Evolutionary conservation across 306 rosid genomes (phyloP).

Genomic region (Vigna mungo): DNA sequence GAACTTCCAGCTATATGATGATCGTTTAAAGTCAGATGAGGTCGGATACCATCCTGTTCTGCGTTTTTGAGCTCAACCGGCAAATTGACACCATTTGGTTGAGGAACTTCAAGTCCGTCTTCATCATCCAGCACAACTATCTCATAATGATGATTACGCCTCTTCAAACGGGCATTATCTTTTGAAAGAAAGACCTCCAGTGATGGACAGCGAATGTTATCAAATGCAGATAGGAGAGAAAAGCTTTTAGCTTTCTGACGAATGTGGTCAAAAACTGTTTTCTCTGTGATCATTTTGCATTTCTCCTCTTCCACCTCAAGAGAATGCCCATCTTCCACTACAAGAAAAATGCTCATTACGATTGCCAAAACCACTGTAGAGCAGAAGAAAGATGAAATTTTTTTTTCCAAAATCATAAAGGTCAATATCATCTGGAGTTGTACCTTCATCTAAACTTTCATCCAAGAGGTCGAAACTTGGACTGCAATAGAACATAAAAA

Average conservation of each 20-base stretch:
- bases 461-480: slow-evolving; percentile 85
- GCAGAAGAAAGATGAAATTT: slow-evolving; percentile 25
- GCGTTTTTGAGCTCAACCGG: slow-evolving; percentile 49
- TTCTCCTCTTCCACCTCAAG: slow-evolving; percentile 59
- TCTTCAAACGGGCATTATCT: slow-evolving; percentile 61
- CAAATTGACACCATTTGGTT: slow-evolving; percentile 45
- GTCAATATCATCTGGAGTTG: slow-evolving; percentile 21
- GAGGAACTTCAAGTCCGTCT: slow-evolving; percentile 45
- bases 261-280: slow-evolving; percentile 89
- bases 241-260: slow-evolving; percentile 86
- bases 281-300: slow-evolving; percentile 64
- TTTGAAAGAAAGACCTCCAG: slow-evolving; percentile 58
- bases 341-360: background rate
- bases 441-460: slow-evolving; percentile 74
- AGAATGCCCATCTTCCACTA: slow-evolving; percentile 56
- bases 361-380: background rate
- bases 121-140: slow-evolving; percentile 67
- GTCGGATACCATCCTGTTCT: slow-evolving; percentile 36
- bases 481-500: slow-evolving; percentile 53
- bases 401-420: background rate
- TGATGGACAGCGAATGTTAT: slow-evolving; percentile 55
- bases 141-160: slow-evolving; percentile 50
- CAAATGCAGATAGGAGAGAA: slow-evolving; percentile 56
- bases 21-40: slow-evolving; percentile 36
- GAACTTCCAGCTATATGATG: slow-evolving; percentile 50